Percentiles rank a stretch among this genome's conserved stretches.
phyloP scores from a whole-genome alignment of 2,329 filamentous ascomycete species.

The Fusarium verrucosum region DNA sequence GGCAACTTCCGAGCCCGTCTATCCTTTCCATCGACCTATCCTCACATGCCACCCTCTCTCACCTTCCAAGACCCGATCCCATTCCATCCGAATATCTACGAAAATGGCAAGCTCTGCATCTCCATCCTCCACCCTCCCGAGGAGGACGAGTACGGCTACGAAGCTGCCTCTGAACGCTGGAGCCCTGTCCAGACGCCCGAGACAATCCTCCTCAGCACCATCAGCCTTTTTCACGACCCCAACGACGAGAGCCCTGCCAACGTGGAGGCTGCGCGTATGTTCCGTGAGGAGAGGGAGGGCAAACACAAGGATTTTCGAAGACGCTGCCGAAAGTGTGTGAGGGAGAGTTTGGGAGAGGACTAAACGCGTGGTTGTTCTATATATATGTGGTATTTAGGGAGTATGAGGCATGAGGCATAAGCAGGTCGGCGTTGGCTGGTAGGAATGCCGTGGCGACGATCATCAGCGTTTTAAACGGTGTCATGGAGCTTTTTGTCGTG shows the following conservation, averaged over 20 bases:
- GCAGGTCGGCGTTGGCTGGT: constrained; percentile 23
- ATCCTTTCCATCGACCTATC: constrained; percentile 85
- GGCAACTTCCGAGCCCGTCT: constrained; percentile 91
- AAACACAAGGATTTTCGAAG: constrained; percentile 77
- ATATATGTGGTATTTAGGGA: not conserved
- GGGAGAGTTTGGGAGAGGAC: constrained; percentile 82
- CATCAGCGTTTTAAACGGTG: constrained; percentile 34
- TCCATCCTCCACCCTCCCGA: constrained; percentile 95
- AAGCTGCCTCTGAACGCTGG: constrained; percentile 90
- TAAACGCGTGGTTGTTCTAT: constrained; percentile 39
- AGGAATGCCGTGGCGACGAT: constrained; percentile 8
- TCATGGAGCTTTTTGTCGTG: constrained; percentile 30
- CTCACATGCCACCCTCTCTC: constrained; percentile 86
- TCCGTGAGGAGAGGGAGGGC: constrained; percentile 78
- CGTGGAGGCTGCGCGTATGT: constrained; percentile 87
- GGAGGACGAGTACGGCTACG: constrained; percentile 94
- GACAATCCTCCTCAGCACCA: constrained; percentile 90
- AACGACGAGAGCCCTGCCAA: constrained; percentile 98
- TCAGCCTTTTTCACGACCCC: constrained; percentile 89
- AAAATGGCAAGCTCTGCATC: constrained; percentile 89
- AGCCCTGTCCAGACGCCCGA: constrained; percentile 93
- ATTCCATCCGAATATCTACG: constrained; percentile 96
- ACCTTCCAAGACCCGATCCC: constrained; percentile 84
- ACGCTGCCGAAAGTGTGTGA: constrained; percentile 78
- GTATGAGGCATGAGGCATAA: not conserved